Evolutionary conservation across 306 rosid genomes (phyloP).

Genomic region (Citrullus amarus): DNA sequence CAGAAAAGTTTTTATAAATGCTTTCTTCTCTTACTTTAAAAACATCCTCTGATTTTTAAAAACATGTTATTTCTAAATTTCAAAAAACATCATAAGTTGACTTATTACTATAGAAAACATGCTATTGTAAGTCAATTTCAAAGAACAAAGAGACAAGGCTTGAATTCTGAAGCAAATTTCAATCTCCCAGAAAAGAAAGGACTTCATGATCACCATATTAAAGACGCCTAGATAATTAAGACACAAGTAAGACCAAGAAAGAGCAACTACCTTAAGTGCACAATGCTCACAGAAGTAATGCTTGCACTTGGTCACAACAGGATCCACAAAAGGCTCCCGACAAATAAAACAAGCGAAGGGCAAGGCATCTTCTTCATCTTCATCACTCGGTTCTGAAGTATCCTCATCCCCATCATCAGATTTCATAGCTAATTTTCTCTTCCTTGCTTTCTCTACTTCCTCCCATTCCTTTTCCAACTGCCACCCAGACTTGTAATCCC

Average conservation of each 20-base stretch:
- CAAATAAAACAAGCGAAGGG: conserved; percentile 84
- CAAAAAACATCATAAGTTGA: background rate
- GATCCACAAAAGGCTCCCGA: conserved; percentile 71
- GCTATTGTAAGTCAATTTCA: background rate
- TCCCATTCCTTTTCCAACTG: conserved; percentile 93
- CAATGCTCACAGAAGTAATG: conserved; percentile 87
- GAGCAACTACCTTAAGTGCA: conserved; percentile 49
- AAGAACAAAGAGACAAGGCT: too few relatives aligned
- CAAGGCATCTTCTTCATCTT: conserved; percentile 34
- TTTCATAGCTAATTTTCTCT: conserved; percentile 55
- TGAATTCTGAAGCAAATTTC: background rate
- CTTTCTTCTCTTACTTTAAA: background rate
- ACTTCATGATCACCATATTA: background rate
- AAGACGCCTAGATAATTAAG: background rate
- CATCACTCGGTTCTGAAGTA: conserved; percentile 20
- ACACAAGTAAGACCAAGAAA: background rate
- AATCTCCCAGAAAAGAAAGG: background rate
- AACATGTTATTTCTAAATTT: background rate
- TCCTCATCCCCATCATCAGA: conserved; percentile 29
- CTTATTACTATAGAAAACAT: background rate
- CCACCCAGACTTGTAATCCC: conserved; percentile 92
- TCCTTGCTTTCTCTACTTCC: conserved; percentile 73
- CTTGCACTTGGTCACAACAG: conserved; percentile 68
- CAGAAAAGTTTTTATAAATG: background rate
- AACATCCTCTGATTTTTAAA: background rate